phyloP scores from a whole-genome alignment of 257 asterid genomes.

The Salvia miltiorrhiza region DNA sequence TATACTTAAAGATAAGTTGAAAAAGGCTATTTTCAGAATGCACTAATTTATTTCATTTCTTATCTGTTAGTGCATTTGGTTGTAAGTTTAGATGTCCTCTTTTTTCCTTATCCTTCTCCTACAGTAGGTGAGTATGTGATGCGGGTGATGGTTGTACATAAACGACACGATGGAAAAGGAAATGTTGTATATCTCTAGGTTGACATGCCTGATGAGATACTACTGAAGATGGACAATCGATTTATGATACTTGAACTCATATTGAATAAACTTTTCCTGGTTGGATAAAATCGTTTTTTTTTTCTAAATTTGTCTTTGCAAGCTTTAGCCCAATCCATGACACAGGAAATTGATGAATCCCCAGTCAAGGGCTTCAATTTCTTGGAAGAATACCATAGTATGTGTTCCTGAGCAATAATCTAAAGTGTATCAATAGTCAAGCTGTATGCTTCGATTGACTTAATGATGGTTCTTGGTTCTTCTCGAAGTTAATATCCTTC shows the following conservation, averaged over 20 bases:
- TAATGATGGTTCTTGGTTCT: not conserved
- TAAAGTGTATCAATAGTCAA: not conserved
- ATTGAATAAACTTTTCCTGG: not conserved
- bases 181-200: not conserved
- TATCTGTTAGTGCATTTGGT: not conserved
- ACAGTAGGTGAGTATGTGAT: not conserved
- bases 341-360: not conserved
- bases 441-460: not conserved
- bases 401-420: not conserved
- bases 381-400: not conserved
- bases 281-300: not conserved
- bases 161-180: not conserved
- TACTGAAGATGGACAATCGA: not conserved
- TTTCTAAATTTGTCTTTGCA: conserved; percentile 1
- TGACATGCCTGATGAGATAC: conserved; percentile 3
- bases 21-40: not conserved
- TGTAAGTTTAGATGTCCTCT: not conserved
- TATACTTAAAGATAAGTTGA: not conserved
- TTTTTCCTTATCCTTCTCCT: not conserved
- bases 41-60: not conserved
- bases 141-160: not conserved
- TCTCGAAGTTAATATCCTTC: not conserved
- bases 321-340: not conserved
- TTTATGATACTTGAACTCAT: not conserved
- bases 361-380: not conserved